These are phyloP conservation scores for Leptographium radiaticola DNA, from an alignment of 2,329 filamentous ascomycete genomes.

Conservation along the genomic window DNA sequence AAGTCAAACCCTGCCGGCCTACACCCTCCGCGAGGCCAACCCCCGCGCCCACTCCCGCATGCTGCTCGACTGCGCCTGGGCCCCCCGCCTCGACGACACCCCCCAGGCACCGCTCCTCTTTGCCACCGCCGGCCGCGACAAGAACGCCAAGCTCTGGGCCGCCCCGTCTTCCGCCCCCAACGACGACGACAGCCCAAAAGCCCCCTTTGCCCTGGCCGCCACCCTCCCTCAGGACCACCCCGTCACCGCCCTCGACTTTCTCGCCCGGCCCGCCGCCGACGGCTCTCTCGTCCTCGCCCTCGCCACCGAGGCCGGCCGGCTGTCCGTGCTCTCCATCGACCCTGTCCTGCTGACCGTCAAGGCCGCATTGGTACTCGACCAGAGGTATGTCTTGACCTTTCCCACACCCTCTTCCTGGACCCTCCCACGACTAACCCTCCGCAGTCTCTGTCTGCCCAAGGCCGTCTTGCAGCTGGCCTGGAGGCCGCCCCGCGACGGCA, in stretches of 20 bases:
- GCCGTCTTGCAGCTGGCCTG: slow-evolving; percentile 56
- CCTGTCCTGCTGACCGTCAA: slow-evolving; percentile 21
- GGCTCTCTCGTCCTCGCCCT: slow-evolving; percentile 33
- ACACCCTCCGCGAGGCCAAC: slow-evolving; percentile 49
- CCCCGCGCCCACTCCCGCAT: slow-evolving; percentile 82
- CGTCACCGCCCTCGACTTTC: slow-evolving; percentile 61
- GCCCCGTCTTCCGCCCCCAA: slow-evolving; percentile 17
- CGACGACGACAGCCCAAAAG: not conserved
- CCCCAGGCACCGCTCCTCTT: slow-evolving; percentile 40
- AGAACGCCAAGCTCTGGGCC: slow-evolving; percentile 62
- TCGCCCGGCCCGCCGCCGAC: slow-evolving; percentile 21
- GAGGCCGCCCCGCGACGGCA: slow-evolving; percentile 34
- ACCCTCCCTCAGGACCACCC: slow-evolving; percentile 43
- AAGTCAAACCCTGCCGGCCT: slow-evolving; percentile 28
- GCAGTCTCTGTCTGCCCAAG: slow-evolving; percentile 45
- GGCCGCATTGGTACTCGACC: slow-evolving; percentile 20
- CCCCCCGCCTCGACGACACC: slow-evolving; percentile 31
- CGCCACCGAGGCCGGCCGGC: slow-evolving; percentile 41
- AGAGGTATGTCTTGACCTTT: slow-evolving; percentile 23
- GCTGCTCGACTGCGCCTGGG: slow-evolving; percentile 84
- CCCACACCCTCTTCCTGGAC: not conserved
- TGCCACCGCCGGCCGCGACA: slow-evolving; percentile 83
- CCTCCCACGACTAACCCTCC: not conserved
- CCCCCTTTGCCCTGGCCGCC: slow-evolving; percentile 36
- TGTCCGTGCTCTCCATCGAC: slow-evolving; percentile 30